phyloP scores from a whole-genome alignment of 2,329 filamentous ascomycete species.

The Arthroderma sp. region DNA sequence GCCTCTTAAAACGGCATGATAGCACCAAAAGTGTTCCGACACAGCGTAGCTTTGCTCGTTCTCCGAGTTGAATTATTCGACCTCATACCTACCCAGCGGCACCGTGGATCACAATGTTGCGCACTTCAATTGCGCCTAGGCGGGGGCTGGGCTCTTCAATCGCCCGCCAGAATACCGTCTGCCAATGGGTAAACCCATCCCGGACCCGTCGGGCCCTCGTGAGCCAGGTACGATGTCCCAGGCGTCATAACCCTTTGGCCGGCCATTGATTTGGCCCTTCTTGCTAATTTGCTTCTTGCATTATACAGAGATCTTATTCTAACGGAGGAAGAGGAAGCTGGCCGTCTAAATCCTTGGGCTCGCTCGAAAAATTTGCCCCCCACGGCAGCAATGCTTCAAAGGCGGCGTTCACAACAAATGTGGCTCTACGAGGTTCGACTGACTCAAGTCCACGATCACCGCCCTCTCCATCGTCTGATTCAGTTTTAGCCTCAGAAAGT shows the following conservation, averaged over 20 bases:
- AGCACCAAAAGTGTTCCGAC: neutral
- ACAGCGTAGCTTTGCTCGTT: neutral
- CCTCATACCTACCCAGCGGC: conserved; percentile 3
- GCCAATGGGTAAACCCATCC: conserved; percentile 30
- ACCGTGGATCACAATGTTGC: conserved; percentile 40
- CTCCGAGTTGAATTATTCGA: neutral
- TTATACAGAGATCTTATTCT: conserved; percentile 18
- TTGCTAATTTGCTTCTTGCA: neutral
- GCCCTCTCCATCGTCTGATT: conserved; percentile 30
- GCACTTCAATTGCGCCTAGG: conserved; percentile 38
- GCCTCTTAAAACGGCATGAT: too few species aligned
- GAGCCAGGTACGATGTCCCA: conserved; percentile 21
- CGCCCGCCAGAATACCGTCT: conserved; percentile 22
- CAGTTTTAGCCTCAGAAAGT: conserved; percentile 37
- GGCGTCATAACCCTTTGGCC: conserved; percentile 9
- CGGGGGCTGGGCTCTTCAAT: conserved; percentile 30
- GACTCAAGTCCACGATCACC: conserved; percentile 18
- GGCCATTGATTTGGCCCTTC: neutral
- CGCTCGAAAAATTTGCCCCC: conserved; percentile 8
- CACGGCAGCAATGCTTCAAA: conserved; percentile 15
- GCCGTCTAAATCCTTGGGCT: neutral
- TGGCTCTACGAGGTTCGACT: conserved; percentile 4
- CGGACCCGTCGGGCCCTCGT: conserved; percentile 13
- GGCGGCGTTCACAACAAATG: conserved; percentile 13
- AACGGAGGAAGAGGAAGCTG: conserved; percentile 15